Base-by-base conservation (phyloP, 1,139 yeast genomes). In the Kazachstania sp. region DNA sequence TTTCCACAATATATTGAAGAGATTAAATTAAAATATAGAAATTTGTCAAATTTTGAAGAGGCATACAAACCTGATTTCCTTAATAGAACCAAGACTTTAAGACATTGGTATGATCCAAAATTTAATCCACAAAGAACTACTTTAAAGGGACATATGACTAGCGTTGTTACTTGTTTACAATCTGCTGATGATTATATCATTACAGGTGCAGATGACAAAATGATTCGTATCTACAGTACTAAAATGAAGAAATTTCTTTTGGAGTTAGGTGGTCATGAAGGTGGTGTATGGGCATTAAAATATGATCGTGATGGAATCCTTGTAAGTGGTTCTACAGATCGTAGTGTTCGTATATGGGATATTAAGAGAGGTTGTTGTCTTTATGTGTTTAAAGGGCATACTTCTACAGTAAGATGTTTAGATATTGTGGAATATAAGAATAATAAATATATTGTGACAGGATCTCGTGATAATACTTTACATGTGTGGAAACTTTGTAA, bases 241-340 rank as follows among this genome's bases (percentile, higher is more conserved):
- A 70, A 73, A 35, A 81, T 86, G 0, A 97, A 97, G 4, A 71
- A 71, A 42, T 71, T 83, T 41, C 59, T 83, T n/a, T 73, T 79
- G 44, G 83, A 85, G 2, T 71, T 92, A 45, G 73, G 75, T 46
- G 97, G 97, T 12, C 98, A 92, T 61, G 95, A 86, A 50, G 97
- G 97, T 43, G 98, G 98, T 28, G 98, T 94, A 9, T 92, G 99
- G 99, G 97, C 98, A 1, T 72, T 92, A 62, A 88, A 92, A 65
- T 90, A 88, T 63, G 78, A 58, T 40, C 56, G 54, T 31, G 59
- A 60, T 43, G 66, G 66, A 9, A 83, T 86, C 1, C 69, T 90
- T 39, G 95, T 88, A 0, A 83, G 94, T 53, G 97, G 97, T 0
- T 83, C 95, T 1, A 88, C 96, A 1, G 97, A 90, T 67, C 75